Evolutionary conservation across 73 alveolate genomes (phyloP).

Genomic region (Blepharisma japonicum): DNA sequence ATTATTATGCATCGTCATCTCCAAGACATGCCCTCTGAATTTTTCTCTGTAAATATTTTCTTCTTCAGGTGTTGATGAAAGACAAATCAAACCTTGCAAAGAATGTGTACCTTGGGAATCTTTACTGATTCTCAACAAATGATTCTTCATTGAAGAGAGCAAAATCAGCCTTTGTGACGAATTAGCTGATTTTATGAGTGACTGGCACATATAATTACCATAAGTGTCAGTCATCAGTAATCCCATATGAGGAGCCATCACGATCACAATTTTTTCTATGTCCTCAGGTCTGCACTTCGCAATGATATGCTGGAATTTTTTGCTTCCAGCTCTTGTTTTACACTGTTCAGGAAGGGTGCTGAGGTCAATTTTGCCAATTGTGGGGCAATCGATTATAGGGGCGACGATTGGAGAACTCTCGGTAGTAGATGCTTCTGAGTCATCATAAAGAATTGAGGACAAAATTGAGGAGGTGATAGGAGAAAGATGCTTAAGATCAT

Average conservation of each 20-base stretch:
- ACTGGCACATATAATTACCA: slow-evolving; percentile 89
- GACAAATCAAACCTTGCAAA: slow-evolving; percentile 73
- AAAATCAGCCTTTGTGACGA: slow-evolving; percentile 66
- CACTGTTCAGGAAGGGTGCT: no score
- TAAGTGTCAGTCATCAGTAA: slow-evolving; percentile 82
- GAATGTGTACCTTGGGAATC: slow-evolving; percentile 90
- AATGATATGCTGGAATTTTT: neutral
- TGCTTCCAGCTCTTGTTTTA: no score
- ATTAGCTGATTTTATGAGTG: slow-evolving; percentile 59
- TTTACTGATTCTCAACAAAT: slow-evolving; percentile 65
- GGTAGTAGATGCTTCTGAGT: no score
- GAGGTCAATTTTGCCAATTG: no score
- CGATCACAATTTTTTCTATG: slow-evolving; percentile 53
- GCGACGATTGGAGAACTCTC: no score
- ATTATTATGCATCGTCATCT: slow-evolving; percentile 63
- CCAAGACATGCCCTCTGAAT: slow-evolving; percentile 55
- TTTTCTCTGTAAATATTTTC: slow-evolving; percentile 70
- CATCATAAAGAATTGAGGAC: no score
- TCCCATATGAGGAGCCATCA: slow-evolving; percentile 46
- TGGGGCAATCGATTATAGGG: no score
- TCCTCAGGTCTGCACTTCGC: neutral
- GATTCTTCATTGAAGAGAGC: slow-evolving; percentile 56
- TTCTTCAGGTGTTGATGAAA: slow-evolving; percentile 80
- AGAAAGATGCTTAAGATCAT: no score
- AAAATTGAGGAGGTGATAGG: no score